phyloP scores from a whole-genome alignment of 129 eudicot species.

The Erigeron canadensis region DNA sequence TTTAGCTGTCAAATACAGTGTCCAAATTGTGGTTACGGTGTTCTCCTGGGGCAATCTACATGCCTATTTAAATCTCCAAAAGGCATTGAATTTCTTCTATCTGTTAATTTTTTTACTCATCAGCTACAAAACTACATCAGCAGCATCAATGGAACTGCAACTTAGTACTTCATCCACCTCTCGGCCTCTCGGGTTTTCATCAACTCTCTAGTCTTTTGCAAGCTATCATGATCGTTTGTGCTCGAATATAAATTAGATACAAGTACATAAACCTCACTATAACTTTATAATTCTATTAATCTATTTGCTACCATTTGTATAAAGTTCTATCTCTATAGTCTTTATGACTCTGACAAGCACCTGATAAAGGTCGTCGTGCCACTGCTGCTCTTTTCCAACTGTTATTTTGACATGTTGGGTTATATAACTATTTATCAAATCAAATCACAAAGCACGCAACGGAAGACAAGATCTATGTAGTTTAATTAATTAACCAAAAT shows the following conservation, averaged over 20 bases:
- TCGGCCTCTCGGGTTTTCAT: slow-evolving; percentile 43
- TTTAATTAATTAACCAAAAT: too few species aligned
- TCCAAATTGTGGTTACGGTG: too few species aligned
- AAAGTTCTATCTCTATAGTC: slow-evolving; percentile 32
- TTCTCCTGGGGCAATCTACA: too few species aligned
- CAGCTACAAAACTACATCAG: too few species aligned
- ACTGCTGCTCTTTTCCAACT: slow-evolving; percentile 48
- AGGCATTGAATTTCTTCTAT: too few species aligned
- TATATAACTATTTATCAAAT: too few species aligned
- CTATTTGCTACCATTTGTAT: slow-evolving; percentile 47
- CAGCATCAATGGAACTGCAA: slow-evolving; percentile 29
- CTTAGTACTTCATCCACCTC: slow-evolving; percentile 60
- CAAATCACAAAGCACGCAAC: too few species aligned
- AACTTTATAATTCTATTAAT: slow-evolving; percentile 45
- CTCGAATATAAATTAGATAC: slow-evolving; percentile 51
- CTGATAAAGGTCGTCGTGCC: slow-evolving; percentile 56
- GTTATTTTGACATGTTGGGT: too few species aligned
- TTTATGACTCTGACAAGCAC: slow-evolving; percentile 46
- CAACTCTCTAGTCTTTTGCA: slow-evolving; percentile 40
- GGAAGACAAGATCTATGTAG: too few species aligned
- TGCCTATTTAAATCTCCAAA: too few species aligned
- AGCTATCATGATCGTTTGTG: slow-evolving; percentile 30
- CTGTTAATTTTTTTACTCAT: too few species aligned
- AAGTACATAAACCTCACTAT: slow-evolving; percentile 63
- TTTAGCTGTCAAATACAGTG: too few species aligned